Evolutionary conservation across 2,329 filamentous ascomycete genomes (phyloP).

Genomic region (Penicillium fuscoglaucum): DNA sequence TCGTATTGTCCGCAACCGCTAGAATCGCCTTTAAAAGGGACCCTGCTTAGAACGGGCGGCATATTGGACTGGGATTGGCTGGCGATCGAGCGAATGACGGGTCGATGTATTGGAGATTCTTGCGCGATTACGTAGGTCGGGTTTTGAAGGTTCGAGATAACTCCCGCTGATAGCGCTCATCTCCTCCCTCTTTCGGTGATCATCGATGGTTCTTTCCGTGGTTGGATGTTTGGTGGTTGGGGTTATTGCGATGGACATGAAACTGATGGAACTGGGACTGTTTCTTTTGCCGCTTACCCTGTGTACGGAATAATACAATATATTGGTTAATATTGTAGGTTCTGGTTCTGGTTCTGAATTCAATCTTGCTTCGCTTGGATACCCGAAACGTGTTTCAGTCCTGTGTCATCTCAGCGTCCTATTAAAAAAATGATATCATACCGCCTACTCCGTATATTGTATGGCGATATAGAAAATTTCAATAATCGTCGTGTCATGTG

Average conservation of each 20-base stretch:
- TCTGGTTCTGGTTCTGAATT: not conserved
- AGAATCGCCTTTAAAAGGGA: not conserved
- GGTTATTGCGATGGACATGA: slow-evolving; percentile 7
- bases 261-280: not conserved
- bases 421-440: not conserved
- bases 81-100: not conserved
- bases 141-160: not conserved
- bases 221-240: not conserved
- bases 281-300: not conserved
- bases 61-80: not conserved
- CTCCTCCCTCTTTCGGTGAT: not conserved
- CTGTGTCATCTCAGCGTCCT: not conserved
- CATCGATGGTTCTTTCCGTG: not conserved
- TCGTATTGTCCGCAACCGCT: not conserved
- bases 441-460: not conserved
- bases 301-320: not conserved
- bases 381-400: slow-evolving; percentile 5
- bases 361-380: not conserved
- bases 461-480: not conserved
- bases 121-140: slow-evolving; percentile 8
- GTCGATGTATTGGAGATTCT: not conserved
- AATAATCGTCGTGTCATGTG: not conserved
- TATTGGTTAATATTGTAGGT: not conserved
- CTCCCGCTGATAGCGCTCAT: not conserved
- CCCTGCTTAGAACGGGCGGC: not conserved